Percentiles rank a stretch among this genome's conserved stretches.
Conservation (phyloP, 495 filamentous ascomycete species). For the Parathielavia hyrcaniae region DNA sequence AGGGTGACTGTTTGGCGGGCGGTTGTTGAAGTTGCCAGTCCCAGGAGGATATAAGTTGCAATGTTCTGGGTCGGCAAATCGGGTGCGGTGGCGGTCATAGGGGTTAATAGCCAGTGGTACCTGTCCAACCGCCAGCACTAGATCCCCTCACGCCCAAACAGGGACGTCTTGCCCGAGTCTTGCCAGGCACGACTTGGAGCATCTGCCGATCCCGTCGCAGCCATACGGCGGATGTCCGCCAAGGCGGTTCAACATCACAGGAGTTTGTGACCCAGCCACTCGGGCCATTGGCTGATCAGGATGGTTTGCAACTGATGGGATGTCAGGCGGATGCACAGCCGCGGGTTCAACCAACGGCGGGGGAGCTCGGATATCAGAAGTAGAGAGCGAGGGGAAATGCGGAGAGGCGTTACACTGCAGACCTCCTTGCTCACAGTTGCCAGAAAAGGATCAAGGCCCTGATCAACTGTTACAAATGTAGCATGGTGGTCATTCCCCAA, state of each 20-base stretch:
- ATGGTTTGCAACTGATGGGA: background rate
- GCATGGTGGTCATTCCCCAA: too few species aligned
- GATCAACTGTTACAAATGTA: too few species aligned
- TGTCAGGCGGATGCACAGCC: background rate
- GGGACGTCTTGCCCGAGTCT: too few species aligned
- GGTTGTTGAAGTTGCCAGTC: slow-evolving; percentile 33
- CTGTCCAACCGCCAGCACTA: background rate
- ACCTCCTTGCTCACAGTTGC: background rate
- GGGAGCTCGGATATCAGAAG: slow-evolving; percentile 13
- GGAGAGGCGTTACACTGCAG: background rate
- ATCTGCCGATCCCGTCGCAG: slow-evolving; percentile 15
- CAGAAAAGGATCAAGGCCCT: too few species aligned
- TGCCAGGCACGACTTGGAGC: background rate
- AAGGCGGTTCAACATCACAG: slow-evolving; percentile 9
- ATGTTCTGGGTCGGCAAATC: background rate
- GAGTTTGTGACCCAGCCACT: background rate
- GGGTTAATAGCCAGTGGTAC: slow-evolving; percentile 1
- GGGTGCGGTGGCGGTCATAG: background rate
- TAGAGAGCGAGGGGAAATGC: slow-evolving; percentile 13
- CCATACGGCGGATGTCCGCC: background rate
- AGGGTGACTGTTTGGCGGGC: background rate
- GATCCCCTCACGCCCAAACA: background rate
- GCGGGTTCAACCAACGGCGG: slow-evolving; percentile 6
- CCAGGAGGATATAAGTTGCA: slow-evolving; percentile 12
- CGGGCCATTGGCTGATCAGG: background rate